These are phyloP conservation scores for Thymus mandschuricus DNA, from an alignment of 257 asterid genomes.

Conservation along the genomic window DNA sequence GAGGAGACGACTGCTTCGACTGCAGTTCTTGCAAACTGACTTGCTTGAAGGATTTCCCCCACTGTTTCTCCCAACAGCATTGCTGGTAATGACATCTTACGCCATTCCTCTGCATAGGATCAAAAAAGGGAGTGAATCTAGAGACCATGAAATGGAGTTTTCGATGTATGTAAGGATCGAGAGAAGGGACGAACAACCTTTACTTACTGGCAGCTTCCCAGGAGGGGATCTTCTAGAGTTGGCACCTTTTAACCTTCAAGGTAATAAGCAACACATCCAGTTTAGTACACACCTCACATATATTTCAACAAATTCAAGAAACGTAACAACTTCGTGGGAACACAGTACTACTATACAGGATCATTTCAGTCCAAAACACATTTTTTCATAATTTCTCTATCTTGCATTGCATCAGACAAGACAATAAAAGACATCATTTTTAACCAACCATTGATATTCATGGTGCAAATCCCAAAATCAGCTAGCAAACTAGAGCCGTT, in stretches of 20 bases:
- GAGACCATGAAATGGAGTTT: background rate
- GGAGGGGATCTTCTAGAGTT: constrained; percentile 65
- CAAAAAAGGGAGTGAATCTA: constrained; percentile 5
- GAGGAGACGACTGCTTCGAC: constrained; percentile 59
- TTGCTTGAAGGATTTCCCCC: constrained; percentile 75
- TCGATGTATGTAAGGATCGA: background rate
- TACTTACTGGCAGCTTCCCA: constrained; percentile 62
- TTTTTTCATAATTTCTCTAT: background rate
- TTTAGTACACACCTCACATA: too few relatives aligned
- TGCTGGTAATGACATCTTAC: constrained; percentile 83
- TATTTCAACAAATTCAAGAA: too few relatives aligned
- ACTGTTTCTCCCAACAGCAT: constrained; percentile 90
- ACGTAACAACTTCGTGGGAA: too few relatives aligned
- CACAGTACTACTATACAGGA: too few relatives aligned
- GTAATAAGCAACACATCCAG: background rate
- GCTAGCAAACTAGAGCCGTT: too few relatives aligned
- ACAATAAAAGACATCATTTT: too few relatives aligned
- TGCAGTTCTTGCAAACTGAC: constrained; percentile 65
- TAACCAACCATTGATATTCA: background rate
- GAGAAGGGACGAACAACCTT: constrained; percentile 44
- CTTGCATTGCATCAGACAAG: background rate
- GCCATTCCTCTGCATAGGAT: constrained; percentile 54
- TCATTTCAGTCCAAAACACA: background rate
- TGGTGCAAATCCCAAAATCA: background rate
- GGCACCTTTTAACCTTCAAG: constrained; percentile 58